phyloP scores from a whole-genome alignment of 257 asterid genomes.

The Cynanchum wilfordii region DNA sequence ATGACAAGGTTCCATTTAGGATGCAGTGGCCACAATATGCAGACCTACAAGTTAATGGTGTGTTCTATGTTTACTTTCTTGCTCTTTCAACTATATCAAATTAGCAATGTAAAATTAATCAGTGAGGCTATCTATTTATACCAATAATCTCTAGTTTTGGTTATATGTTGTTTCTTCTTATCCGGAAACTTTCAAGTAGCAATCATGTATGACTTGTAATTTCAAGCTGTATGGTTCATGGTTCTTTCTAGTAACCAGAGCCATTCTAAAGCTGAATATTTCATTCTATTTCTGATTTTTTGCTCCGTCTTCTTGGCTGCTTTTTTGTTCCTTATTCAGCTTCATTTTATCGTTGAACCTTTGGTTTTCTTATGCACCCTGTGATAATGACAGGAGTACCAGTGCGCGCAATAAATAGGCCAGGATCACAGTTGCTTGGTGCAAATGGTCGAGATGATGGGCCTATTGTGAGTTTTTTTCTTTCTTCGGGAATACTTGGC shows the following conservation, averaged over 20 bases:
- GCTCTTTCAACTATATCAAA: conserved; percentile 7
- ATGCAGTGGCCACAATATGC: conserved; percentile 98
- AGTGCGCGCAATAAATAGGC: conserved; percentile 85
- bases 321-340: background rate
- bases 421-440: conserved; percentile 83
- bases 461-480: conserved; percentile 60
- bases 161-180: background rate
- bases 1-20: conserved; percentile 87
- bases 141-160: background rate
- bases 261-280: background rate
- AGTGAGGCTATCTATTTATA: background rate
- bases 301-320: background rate
- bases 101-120: background rate
- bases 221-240: background rate
- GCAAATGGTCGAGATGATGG: conserved; percentile 99
- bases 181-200: background rate
- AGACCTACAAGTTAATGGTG: conserved; percentile 93
- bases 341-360: conserved; percentile 1
- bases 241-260: background rate
- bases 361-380: conserved; percentile 21
- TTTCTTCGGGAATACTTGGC: conserved; percentile 10
- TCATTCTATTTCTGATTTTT: too few relatives aligned
- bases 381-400: conserved; percentile 51
- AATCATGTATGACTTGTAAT: background rate
- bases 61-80: conserved; percentile 15